A percentile compares a stretch with the other conserved stretches of the same genome.
These are phyloP conservation scores for Cenchrus fungigraminus DNA, from an alignment of 176 grass and related monocot species.

Conservation along the genomic window DNA sequence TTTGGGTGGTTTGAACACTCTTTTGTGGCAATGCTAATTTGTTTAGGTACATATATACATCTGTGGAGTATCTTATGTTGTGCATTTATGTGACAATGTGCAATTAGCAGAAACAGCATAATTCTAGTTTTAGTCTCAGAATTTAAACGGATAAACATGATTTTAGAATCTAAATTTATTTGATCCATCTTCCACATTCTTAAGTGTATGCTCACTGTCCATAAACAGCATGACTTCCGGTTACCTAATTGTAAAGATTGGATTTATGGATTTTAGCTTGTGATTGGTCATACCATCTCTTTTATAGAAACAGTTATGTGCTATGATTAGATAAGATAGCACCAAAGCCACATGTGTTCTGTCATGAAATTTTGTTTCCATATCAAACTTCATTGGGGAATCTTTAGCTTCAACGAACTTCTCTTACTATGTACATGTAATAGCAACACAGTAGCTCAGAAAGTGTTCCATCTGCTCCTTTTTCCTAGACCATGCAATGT, in stretches of 20 bases:
- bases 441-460: background rate
- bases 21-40: background rate
- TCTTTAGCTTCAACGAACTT: background rate
- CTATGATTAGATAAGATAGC: background rate
- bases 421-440: background rate
- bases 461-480: background rate
- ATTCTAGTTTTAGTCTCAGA: background rate
- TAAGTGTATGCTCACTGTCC: background rate
- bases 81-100: background rate
- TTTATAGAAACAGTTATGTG: background rate
- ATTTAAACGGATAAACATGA: background rate
- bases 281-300: background rate
- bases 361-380: background rate
- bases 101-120: background rate
- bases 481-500: background rate
- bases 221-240: slow-evolving; percentile 2
- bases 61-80: background rate
- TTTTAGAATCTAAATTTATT: background rate
- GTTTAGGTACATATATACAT: background rate
- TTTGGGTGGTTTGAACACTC: slow-evolving; percentile 8
- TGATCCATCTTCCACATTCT: background rate
- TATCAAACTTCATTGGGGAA: background rate
- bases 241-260: slow-evolving; percentile 2
- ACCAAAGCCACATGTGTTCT: background rate
- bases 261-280: slow-evolving; percentile 20